Conservation (phyloP, 2,329 filamentous ascomycete genomes). For the Magnaporthiopsis incrustans region DNA sequence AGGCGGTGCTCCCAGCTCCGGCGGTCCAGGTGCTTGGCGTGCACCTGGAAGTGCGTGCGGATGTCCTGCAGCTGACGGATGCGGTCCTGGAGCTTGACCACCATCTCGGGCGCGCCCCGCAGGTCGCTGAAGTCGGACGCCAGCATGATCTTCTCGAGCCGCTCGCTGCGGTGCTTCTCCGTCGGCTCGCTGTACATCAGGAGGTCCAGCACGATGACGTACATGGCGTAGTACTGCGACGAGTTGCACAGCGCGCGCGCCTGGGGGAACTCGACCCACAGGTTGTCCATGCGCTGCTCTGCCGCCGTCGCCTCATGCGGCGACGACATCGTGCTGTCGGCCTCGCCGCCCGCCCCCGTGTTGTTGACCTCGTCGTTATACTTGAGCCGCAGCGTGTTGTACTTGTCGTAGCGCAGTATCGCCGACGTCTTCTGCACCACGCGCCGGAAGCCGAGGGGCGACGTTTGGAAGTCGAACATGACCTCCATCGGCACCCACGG, state of each 20-base stretch:
- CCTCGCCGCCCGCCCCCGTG: slow-evolving; percentile 32
- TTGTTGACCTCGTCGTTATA: slow-evolving; percentile 89
- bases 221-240: slow-evolving; percentile 93
- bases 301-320: slow-evolving; percentile 29
- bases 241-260: slow-evolving; percentile 95
- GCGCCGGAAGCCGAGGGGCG: slow-evolving; percentile 95
- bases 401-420: slow-evolving; percentile 91
- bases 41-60: slow-evolving; percentile 91
- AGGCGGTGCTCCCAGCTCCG: slow-evolving; percentile 88
- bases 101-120: slow-evolving; percentile 86
- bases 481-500: slow-evolving; percentile 98
- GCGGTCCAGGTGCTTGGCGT: slow-evolving; percentile 77
- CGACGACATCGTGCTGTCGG: not conserved
- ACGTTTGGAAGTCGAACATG: slow-evolving; percentile 91
- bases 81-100: slow-evolving; percentile 81
- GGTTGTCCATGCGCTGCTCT: slow-evolving; percentile 84
- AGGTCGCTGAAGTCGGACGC: slow-evolving; percentile 98
- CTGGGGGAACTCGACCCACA: slow-evolving; percentile 95
- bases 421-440: slow-evolving; percentile 97
- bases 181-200: slow-evolving; percentile 92
- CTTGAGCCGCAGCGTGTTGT: slow-evolving; percentile 92
- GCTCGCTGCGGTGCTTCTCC: slow-evolving; percentile 94
- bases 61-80: slow-evolving; percentile 94
- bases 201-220: slow-evolving; percentile 93
- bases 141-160: slow-evolving; percentile 96